A percentile compares a stretch with the other conserved stretches of the same genome.
phyloP scores from a whole-genome alignment of 2,329 filamentous ascomycete genomes.

The Arthrobotrys sinensis region DNA sequence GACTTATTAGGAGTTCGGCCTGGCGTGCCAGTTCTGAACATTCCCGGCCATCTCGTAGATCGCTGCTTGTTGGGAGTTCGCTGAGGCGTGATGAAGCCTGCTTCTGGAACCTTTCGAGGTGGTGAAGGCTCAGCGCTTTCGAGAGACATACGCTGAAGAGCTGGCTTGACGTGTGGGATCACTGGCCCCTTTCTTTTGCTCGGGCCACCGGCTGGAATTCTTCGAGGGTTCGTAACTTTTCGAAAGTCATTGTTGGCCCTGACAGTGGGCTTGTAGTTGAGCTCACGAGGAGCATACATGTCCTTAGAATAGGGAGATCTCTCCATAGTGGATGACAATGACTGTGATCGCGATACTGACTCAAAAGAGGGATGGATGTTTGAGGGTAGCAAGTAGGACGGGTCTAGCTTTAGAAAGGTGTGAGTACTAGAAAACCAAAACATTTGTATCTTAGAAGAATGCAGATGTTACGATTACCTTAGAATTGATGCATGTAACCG shows the following conservation, averaged over 20 bases:
- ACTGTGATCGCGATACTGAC: background rate
- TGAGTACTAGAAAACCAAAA: no score
- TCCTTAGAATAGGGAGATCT: background rate
- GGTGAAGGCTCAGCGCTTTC: background rate
- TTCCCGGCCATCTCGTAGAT: conserved; percentile 18
- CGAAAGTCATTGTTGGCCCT: background rate
- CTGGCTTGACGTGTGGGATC: background rate
- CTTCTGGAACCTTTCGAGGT: background rate
- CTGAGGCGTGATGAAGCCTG: background rate
- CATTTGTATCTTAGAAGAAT: no score
- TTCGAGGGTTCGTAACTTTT: background rate
- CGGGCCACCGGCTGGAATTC: no score
- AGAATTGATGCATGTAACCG: no score
- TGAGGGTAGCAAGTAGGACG: no score
- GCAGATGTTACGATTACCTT: no score
- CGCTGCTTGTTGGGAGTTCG: background rate
- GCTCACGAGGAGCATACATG: conserved; percentile 14
- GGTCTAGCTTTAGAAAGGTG: no score
- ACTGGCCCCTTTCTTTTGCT: background rate
- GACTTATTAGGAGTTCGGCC: background rate
- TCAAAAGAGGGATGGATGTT: background rate
- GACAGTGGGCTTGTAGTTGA: background rate
- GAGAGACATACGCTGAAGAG: background rate
- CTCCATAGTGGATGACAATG: background rate
- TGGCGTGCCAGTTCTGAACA: conserved; percentile 1